Evolutionary conservation across 495 filamentous ascomycete species (phyloP).

Genomic region (Chaetomium fimeti): DNA sequence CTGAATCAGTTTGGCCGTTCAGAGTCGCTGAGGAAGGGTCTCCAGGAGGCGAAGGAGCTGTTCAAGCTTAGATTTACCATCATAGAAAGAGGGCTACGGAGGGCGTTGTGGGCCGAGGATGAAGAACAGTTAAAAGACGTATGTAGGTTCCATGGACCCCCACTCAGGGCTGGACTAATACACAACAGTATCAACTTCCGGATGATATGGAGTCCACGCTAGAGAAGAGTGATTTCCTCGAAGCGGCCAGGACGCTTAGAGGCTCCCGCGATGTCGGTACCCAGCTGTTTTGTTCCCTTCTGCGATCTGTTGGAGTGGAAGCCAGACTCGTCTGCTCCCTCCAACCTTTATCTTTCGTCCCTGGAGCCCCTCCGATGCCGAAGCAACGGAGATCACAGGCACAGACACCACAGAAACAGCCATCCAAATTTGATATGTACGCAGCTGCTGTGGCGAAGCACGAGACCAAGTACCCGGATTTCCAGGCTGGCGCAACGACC

Average conservation of each 20-base stretch:
- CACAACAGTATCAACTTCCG: constrained; percentile 50
- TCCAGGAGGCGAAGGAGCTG: constrained; percentile 64
- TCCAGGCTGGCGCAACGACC: constrained; percentile 22
- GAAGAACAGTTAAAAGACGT: constrained; percentile 58
- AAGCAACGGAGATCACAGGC: constrained; percentile 43
- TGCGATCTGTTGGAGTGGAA: constrained; percentile 74
- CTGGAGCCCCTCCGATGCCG: constrained; percentile 48
- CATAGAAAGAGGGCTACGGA: constrained; percentile 66
- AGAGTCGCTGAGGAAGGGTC: constrained; percentile 72
- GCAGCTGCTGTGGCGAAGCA: constrained; percentile 38
- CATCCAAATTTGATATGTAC: constrained; percentile 34
- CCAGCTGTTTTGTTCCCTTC: constrained; percentile 83
- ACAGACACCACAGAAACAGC: constrained; percentile 23
- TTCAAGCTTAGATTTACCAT: constrained; percentile 67
- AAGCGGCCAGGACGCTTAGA: constrained; percentile 60
- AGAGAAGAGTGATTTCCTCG: constrained; percentile 67
- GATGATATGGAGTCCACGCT: constrained; percentile 53
- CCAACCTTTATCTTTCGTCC: constrained; percentile 72
- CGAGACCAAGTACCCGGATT: constrained; percentile 25
- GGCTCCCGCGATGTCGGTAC: constrained; percentile 89
- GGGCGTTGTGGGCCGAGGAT: constrained; percentile 69
- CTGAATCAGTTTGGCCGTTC: constrained; percentile 69
- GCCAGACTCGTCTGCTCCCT: constrained; percentile 91
- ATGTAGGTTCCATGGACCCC: constrained; percentile 29
- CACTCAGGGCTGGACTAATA: constrained; percentile 30